Evolutionary conservation across 2,329 filamentous ascomycete genomes (phyloP).

Genomic region (Talaromyces sp.): DNA sequence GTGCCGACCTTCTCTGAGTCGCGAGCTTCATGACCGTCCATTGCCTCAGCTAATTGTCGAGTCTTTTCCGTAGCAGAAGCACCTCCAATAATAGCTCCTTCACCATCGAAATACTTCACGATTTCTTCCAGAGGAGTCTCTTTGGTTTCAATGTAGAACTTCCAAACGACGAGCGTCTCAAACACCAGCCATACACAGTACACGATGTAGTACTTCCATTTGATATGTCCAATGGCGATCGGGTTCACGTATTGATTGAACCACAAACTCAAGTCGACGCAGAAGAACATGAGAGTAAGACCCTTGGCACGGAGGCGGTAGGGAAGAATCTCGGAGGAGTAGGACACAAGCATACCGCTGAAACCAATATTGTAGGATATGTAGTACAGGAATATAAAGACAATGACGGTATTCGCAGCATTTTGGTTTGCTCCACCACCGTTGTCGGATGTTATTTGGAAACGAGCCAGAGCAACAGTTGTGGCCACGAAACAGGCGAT

Average conservation of each 20-base stretch:
- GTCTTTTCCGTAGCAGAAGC: slow-evolving; percentile 7
- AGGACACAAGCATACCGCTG: slow-evolving; percentile 30
- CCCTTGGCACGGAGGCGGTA: slow-evolving; percentile 41
- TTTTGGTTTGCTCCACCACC: slow-evolving; percentile 12
- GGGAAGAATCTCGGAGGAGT: slow-evolving; percentile 35
- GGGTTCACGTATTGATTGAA: slow-evolving; percentile 29
- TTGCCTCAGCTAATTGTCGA: not conserved
- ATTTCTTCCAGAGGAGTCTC: slow-evolving; percentile 35
- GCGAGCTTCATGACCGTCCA: not conserved
- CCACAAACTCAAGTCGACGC: slow-evolving; percentile 30
- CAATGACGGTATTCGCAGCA: slow-evolving; percentile 32
- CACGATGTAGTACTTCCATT: slow-evolving; percentile 20
- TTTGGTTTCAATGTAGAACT: slow-evolving; percentile 36
- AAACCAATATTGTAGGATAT: slow-evolving; percentile 34
- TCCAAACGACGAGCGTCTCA: slow-evolving; percentile 30
- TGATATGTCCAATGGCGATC: slow-evolving; percentile 4
- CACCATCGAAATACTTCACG: slow-evolving; percentile 22
- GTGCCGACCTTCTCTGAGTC: slow-evolving; percentile 9
- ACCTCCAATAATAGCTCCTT: slow-evolving; percentile 16
- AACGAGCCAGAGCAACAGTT: slow-evolving; percentile 21
- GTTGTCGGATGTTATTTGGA: slow-evolving; percentile 23
- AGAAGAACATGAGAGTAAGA: slow-evolving; percentile 29
- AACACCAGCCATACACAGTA: slow-evolving; percentile 34
- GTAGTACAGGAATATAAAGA: slow-evolving; percentile 30
- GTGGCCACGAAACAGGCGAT: slow-evolving; percentile 26